These are phyloP conservation scores for Aechmea fasciata DNA, from an alignment of 176 grass and related monocot species.

Conservation along the genomic window DNA sequence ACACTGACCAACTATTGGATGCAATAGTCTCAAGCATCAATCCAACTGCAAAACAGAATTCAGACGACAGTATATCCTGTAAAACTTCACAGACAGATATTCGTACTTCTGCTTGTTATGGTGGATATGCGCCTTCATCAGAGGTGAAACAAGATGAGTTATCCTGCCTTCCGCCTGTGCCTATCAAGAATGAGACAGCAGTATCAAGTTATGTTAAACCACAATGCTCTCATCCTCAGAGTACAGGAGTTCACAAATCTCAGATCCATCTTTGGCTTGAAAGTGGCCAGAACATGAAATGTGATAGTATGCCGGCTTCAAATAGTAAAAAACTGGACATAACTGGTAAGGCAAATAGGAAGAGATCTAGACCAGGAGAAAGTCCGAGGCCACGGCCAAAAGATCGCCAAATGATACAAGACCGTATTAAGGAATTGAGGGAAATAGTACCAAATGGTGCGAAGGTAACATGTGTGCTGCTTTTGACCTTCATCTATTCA, in stretches of 20 bases:
- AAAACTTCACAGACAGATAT: conserved; percentile 45
- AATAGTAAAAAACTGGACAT: conserved; percentile 57
- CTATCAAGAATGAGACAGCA: conserved; percentile 36
- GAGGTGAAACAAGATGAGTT: conserved; percentile 33
- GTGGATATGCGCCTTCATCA: not conserved
- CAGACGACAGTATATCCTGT: conserved; percentile 48
- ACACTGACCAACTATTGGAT: conserved; percentile 67
- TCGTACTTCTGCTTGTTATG: conserved; percentile 32
- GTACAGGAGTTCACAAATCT: conserved; percentile 51
- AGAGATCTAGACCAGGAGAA: conserved; percentile 63
- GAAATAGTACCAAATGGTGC: conserved; percentile 72
- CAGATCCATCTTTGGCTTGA: conserved; percentile 66
- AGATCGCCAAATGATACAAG: conserved; percentile 73
- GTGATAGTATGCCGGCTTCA: conserved; percentile 53
- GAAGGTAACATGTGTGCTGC: conserved; percentile 43
- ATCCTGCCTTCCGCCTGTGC: conserved; percentile 17
- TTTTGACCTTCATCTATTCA: not conserved
- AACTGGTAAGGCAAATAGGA: conserved; percentile 44
- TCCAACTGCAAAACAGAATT: conserved; percentile 35
- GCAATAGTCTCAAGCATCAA: conserved; percentile 66
- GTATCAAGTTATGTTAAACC: conserved; percentile 43
- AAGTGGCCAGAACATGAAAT: conserved; percentile 41
- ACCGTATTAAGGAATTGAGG: conserved; percentile 70
- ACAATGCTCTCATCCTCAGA: conserved; percentile 37
- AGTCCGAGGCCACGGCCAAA: conserved; percentile 58